These are phyloP conservation scores for Cryptosporidium canis DNA, from an alignment of 169 alveolate species.

Conservation along the genomic window DNA sequence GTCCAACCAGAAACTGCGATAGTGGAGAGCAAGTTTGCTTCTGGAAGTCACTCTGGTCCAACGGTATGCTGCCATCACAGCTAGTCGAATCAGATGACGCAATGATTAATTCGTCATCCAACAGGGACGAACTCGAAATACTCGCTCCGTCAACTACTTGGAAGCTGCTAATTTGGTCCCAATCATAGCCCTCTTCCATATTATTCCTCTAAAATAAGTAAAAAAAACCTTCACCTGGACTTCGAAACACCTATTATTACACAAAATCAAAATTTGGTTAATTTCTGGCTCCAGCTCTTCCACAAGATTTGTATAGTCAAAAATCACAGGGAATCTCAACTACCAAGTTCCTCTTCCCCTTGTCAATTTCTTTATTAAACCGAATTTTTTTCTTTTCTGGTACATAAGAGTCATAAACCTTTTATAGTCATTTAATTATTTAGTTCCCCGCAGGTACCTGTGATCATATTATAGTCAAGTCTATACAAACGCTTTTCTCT, in stretches of 20 bases:
- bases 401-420: constrained; percentile 29
- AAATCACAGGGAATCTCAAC: constrained; percentile 5
- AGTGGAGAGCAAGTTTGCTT: constrained; percentile 21
- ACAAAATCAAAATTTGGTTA: too few species aligned
- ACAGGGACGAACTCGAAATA: constrained; percentile 24
- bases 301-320: not conserved
- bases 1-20: constrained; percentile 21
- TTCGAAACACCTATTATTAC: not conserved
- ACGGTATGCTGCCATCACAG: not conserved
- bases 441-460: constrained; percentile 71
- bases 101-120: constrained; percentile 12
- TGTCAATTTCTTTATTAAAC: not conserved
- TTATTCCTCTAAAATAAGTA: constrained; percentile 1
- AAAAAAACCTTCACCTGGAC: not conserved
- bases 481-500: constrained; percentile 33
- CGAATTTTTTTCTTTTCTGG: not conserved
- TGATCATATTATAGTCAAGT: constrained; percentile 71
- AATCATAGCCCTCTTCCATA: constrained; percentile 70
- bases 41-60: constrained; percentile 5
- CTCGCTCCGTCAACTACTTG: constrained; percentile 59
- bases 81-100: not conserved
- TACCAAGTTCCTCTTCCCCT: constrained; percentile 1
- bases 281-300: not conserved
- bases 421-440: constrained; percentile 8
- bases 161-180: constrained; percentile 62